Base-by-base conservation (phyloP, 176 grass and related monocot genomes). In the Urochloa ruziziensis region DNA sequence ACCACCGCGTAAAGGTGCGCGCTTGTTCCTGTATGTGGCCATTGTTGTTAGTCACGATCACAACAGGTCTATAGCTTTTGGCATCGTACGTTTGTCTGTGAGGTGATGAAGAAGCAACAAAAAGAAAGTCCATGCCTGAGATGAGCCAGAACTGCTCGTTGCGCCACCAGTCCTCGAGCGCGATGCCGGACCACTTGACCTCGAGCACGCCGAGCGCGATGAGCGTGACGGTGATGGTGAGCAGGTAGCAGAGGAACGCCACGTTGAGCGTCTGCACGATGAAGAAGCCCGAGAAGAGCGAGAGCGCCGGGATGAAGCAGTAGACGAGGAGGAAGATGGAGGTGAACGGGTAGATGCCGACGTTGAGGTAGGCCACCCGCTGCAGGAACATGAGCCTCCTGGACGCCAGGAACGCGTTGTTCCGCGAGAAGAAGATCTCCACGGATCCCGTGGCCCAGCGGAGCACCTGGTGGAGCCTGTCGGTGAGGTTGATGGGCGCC, bases 81-180 rank as follows among this genome's bases (percentile, higher is more conserved):
- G n/a, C n/a, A n/a, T n/a, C n/a, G n/a, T n/a, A n/a, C n/a, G n/a
- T n/a, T n/a, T n/a, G n/a, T n/a, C n/a, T n/a, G n/a, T n/a, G n/a
- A n/a, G n/a, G n/a, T n/a, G n/a, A n/a, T n/a, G n/a, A n/a, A n/a
- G n/a, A n/a, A n/a, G n/a, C n/a, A n/a, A n/a, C n/a, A n/a, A n/a
- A n/a, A n/a, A n/a, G n/a, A n/a, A n/a, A n/a, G n/a, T n/a, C n/a
- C 43, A 12, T 46, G 43, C 43, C 91, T 35, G 94, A 93, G 77
- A 97, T 97, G 68, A 97, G 92, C 92, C 95, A 97, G 81, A 97
- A 97, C 29, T 97, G 95, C 81, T 97, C 95, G 75, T 97, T 97
- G 51, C 95, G 92, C 95, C 95, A 97, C 90, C 90, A 94, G 77
- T 97, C 95, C 82, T 97, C 95, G 48, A 97, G 79, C 14, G 75